Conservation (phyloP, 2,329 filamentous ascomycete species). For the Fusarium sp. region DNA sequence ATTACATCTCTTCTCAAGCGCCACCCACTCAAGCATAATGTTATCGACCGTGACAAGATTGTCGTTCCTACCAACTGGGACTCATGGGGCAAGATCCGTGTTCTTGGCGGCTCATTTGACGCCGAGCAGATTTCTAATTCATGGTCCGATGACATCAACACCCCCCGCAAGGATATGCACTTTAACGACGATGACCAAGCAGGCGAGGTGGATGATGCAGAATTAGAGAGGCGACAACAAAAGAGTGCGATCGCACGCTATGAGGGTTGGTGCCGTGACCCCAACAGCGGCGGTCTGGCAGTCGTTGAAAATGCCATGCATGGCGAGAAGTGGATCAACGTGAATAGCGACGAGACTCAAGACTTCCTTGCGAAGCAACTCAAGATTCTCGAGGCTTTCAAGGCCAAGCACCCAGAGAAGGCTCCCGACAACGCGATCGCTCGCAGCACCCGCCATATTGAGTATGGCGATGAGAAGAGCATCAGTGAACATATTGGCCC, state of each 20-base stretch:
- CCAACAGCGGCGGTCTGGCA: slow-evolving; percentile 68
- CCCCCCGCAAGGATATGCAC: slow-evolving; percentile 50
- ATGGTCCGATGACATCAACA: slow-evolving; percentile 87
- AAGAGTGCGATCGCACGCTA: slow-evolving; percentile 77
- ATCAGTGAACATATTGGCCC: slow-evolving; percentile 88
- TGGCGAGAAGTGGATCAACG: slow-evolving; percentile 49
- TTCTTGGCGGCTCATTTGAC: slow-evolving; percentile 90
- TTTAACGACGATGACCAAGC: slow-evolving; percentile 41
- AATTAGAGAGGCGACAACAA: slow-evolving; percentile 36
- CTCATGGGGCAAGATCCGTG: slow-evolving; percentile 96
- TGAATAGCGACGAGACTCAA: slow-evolving; percentile 72
- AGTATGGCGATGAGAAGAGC: slow-evolving; percentile 57
- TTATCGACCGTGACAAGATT: slow-evolving; percentile 94
- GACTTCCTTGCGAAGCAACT: slow-evolving; percentile 80
- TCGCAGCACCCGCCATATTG: slow-evolving; percentile 42
- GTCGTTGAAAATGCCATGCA: slow-evolving; percentile 56
- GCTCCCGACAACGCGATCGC: slow-evolving; percentile 42
- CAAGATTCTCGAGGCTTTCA: slow-evolving; percentile 75
- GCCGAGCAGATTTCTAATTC: slow-evolving; percentile 85
- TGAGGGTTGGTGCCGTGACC: slow-evolving; percentile 82
- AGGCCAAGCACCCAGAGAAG: slow-evolving; percentile 65
- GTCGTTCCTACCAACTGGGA: slow-evolving; percentile 97
- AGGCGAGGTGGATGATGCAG: slow-evolving; percentile 39
- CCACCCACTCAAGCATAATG: slow-evolving; percentile 85
- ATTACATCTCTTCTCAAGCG: slow-evolving; percentile 86